Evolutionary conservation across 805 yeast genomes (phyloP), one percentile per base, ranked within the genome.

Genomic region (Tetrapisispora taiwanensis): DNA sequence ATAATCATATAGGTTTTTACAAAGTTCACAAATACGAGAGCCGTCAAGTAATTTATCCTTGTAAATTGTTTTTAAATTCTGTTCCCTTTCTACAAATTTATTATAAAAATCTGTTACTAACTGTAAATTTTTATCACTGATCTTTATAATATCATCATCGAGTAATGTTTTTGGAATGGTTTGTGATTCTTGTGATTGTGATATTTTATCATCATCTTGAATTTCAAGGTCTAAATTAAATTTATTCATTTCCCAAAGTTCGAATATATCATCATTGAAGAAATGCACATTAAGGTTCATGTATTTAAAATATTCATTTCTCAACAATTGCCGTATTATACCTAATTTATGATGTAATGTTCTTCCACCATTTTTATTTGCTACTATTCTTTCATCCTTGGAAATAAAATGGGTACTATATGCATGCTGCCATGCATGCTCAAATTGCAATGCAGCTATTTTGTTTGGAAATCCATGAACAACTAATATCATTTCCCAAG

Each of bases 351-450:
- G 70, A 41, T 69, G 72, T 3, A 78, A 33, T 0, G 72, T 60
- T 36, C 67, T 58, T 0, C 75, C 74, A 14, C 68, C 59, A 4
- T 58, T 57, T 47, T 63, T 67, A 17, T 46, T 48, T 22, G 59
- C 66, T 1, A 69, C 62, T 10, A 76, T 56, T 42, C 81, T 59
- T 10, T 58, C 57, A 3, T 56, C 61, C 1, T 61, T 55, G 7
- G 42, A 22, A 3, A 84, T 76, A 54, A 78, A 85, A 32, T 87
- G 66, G 0, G 94, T 80, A 42, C 68, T 70, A 48, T 79, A 69
- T 1, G 80, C 68, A 59, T 84, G 92, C 52, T 85, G 95, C 76
- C 84, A 81, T 1, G 94, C 89, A 61, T 83, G 88, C 54, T 86
- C 95, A 60, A 85, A 85, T 59, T 79, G 89, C 42, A 86, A 62